Evolutionary conservation across 2,329 filamentous ascomycete genomes (phyloP), one percentile per base, ranked within the genome.

Genomic region (Botrytis paeoniae): DNA sequence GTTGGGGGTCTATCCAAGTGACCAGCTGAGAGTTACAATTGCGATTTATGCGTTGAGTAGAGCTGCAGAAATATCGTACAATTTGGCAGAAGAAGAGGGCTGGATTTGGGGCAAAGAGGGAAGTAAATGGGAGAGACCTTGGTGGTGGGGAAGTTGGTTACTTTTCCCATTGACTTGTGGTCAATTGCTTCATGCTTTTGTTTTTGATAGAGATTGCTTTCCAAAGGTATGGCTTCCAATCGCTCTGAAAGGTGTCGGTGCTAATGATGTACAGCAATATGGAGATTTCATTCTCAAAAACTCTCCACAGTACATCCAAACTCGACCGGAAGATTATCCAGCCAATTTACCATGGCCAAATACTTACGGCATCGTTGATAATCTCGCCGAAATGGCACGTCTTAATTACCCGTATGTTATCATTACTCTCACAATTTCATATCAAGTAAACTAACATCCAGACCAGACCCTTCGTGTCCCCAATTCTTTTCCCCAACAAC

Each of bases 101-200:
- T 89, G 87, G 78, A 85, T 91, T 68, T 91, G 89, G 89, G 89
- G 88, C 2, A 86, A 85, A 76, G 86, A 85, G 10, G 79, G 83
- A 22, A 80, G 83, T 74, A 88, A 87, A 78, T 87, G 89, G 77
- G 88, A 91, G 77, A 83, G 88, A 68, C 94, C 95, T 0, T 92
- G 89, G 89, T 95, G 93, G 93, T 93, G 92, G 84, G 93, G 93
- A 35, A 94, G 92, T 81, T 95, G 93, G 92, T 85, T 95, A 84
- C 81, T 95, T 78, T 93, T 94, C 84, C 93, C 93, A 1, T 80
- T 95, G 43, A 89, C 92, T 2, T 91, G 89, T 79, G 93, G 92
- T 14, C 93, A 95, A 84, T 84, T 95, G 75, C 83, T 95, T 68
- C 91, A 95, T 81, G 90, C 93, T 0, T 89, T 91, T 77, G 86